Percentiles rank a stretch among this genome's conserved stretches.
phyloP scores from a whole-genome alignment of 2,329 filamentous ascomycete genomes.

The Didymella segeticola region DNA sequence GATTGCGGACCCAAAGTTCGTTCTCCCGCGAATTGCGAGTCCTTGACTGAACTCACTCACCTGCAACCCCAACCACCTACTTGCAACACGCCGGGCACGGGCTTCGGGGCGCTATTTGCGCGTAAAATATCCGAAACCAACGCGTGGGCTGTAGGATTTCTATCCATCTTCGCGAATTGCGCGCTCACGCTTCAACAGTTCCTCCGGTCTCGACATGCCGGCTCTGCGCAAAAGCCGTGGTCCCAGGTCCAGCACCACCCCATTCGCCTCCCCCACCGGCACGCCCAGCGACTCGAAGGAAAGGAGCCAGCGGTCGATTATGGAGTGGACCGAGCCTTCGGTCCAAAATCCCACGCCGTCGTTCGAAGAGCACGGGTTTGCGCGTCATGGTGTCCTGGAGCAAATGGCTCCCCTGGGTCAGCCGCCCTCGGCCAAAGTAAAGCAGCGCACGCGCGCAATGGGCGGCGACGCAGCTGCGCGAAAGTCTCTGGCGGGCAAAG shows the following conservation, averaged over 20 bases:
- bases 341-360: conserved; percentile 65
- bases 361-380: conserved; percentile 78
- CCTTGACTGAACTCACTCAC: conserved; percentile 30
- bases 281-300: conserved; percentile 40
- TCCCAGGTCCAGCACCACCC: conserved; percentile 45
- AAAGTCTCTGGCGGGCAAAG: conserved; percentile 51
- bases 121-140: conserved; percentile 35
- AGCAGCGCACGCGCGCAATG: conserved; percentile 60
- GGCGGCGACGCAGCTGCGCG: conserved; percentile 47
- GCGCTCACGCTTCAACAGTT: conserved; percentile 43
- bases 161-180: conserved; percentile 21
- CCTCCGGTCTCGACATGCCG: conserved; percentile 43
- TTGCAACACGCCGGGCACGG: conserved; percentile 38
- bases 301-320: conserved; percentile 48
- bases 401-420: conserved; percentile 84
- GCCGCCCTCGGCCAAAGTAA: conserved; percentile 68
- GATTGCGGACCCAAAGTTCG: conserved; percentile 25
- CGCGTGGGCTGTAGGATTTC: conserved; percentile 41
- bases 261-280: conserved; percentile 41
- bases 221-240: conserved; percentile 47
- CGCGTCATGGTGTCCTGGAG: conserved; percentile 77
- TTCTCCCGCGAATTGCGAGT: conserved; percentile 31
- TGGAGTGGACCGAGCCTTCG: conserved; percentile 65
- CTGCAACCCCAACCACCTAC: conserved; percentile 34
- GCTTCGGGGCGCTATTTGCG: conserved; percentile 35